A percentile compares a stretch with the other conserved stretches of the same genome.
Evolutionary conservation across 176 grass and related monocot species (phyloP).

Genomic region (Metroxylon sagu): DNA sequence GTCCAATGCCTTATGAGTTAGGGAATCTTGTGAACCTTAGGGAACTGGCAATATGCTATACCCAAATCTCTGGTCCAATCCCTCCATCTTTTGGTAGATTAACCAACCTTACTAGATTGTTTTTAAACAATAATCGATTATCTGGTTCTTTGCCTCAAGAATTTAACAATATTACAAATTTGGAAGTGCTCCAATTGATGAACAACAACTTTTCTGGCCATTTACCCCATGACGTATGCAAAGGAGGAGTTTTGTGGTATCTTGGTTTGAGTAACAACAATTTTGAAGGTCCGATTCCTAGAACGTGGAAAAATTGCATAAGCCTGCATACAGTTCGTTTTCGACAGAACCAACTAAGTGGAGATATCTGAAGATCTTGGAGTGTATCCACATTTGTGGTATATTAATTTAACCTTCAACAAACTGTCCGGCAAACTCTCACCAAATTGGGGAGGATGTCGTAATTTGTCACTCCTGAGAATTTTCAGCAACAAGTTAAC

Average conservation of each 20-base stretch:
- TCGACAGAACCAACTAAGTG: background rate
- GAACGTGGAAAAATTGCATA: conserved; percentile 13
- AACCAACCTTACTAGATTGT: background rate
- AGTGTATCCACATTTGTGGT: background rate
- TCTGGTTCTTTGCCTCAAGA: background rate
- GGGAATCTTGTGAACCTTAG: too few relatives aligned
- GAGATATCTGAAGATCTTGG: conserved; percentile 20
- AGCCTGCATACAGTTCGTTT: background rate
- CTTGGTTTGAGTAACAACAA: background rate
- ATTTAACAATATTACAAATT: too few relatives aligned
- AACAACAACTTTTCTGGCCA: too few relatives aligned
- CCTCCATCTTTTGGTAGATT: conserved; percentile 5
- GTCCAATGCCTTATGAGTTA: too few relatives aligned
- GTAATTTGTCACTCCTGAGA: background rate
- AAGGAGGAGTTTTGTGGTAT: too few relatives aligned
- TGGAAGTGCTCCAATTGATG: too few relatives aligned
- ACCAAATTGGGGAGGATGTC: background rate
- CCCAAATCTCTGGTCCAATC: background rate
- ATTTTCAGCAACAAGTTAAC: background rate
- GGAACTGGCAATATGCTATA: background rate
- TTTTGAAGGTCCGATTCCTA: conserved; percentile 7
- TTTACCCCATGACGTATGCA: too few relatives aligned
- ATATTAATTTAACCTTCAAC: background rate
- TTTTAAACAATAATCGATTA: background rate
- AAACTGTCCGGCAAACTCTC: background rate